Percentiles rank a stretch among this genome's conserved stretches.
Evolutionary conservation across 345 rosid genomes (phyloP).

Genomic region (Rhodamnia argentea): DNA sequence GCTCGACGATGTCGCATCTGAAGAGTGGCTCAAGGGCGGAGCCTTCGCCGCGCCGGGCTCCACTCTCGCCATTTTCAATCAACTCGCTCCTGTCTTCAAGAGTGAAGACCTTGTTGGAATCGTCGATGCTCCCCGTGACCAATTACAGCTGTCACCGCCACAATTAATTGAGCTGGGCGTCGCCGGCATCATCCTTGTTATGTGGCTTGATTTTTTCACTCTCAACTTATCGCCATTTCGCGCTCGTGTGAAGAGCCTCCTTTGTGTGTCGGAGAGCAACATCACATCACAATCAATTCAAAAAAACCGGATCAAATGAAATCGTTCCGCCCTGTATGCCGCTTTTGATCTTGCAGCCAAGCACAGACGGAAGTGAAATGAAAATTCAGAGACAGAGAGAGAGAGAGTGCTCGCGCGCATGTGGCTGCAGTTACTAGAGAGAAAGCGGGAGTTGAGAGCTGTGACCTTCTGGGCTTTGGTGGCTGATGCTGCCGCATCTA

Average conservation of each 20-base stretch:
- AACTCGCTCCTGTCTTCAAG: neutral
- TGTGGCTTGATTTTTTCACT: too few species aligned
- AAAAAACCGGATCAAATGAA: too few species aligned
- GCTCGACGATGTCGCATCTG: constrained; percentile 2
- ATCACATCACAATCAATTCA: too few species aligned
- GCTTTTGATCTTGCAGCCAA: too few species aligned
- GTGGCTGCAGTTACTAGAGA: constrained; percentile 44
- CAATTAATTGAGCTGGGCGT: too few species aligned
- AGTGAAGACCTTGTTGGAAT: neutral
- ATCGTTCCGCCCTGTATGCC: too few species aligned
- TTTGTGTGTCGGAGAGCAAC: too few species aligned
- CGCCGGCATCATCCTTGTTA: too few species aligned
- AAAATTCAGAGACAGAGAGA: too few species aligned
- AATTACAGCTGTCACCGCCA: neutral
- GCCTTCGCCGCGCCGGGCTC: neutral
- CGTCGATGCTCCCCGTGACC: neutral
- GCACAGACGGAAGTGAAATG: too few species aligned
- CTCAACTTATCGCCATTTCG: constrained; percentile 10
- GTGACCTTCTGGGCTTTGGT: constrained; percentile 65
- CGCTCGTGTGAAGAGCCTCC: too few species aligned
- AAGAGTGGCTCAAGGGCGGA: too few species aligned
- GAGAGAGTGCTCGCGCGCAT: neutral
- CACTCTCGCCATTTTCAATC: neutral
- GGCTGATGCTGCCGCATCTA: constrained; percentile 49
- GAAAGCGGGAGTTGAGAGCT: constrained; percentile 51